Evolutionary conservation across 306 rosid genomes (phyloP).

Genomic region (Calophaca sinica): DNA sequence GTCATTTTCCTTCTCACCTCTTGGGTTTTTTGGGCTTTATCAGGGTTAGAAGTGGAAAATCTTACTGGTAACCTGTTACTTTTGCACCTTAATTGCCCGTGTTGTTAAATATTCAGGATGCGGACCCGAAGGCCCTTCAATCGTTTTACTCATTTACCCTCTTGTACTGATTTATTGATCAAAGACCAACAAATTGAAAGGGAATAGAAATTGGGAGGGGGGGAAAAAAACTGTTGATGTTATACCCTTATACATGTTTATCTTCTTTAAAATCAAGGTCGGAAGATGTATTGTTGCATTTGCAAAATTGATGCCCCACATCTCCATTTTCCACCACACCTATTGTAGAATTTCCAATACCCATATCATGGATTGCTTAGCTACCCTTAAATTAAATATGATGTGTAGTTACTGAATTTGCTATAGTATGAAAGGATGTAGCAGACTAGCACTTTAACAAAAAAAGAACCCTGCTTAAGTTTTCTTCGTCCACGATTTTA

Average conservation of each 20-base stretch:
- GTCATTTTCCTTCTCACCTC: not conserved
- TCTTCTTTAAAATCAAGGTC: not conserved
- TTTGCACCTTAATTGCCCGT: not conserved
- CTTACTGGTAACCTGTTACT: not conserved
- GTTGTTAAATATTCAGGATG: constrained; percentile 11
- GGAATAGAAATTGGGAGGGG: not conserved
- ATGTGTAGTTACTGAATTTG: not conserved
- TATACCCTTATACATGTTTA: not conserved
- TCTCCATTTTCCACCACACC: not conserved
- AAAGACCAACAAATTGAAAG: not conserved
- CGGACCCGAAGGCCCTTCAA: not conserved
- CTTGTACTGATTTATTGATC: not conserved
- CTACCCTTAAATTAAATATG: not conserved
- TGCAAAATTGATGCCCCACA: not conserved
- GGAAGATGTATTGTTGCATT: not conserved
- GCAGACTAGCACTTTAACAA: not conserved
- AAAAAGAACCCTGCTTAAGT: not conserved
- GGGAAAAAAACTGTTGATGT: not conserved
- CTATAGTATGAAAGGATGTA: not conserved
- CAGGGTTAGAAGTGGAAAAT: not conserved
- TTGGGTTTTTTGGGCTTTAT: constrained; percentile 20
- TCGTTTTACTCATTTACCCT: not conserved
- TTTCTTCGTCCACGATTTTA: not conserved
- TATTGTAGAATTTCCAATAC: constrained; percentile 4
- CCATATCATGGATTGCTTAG: not conserved